These are phyloP conservation scores for Kregervanrija fluxuum DNA, from an alignment of 805 yeast species.

Conservation along the genomic window DNA sequence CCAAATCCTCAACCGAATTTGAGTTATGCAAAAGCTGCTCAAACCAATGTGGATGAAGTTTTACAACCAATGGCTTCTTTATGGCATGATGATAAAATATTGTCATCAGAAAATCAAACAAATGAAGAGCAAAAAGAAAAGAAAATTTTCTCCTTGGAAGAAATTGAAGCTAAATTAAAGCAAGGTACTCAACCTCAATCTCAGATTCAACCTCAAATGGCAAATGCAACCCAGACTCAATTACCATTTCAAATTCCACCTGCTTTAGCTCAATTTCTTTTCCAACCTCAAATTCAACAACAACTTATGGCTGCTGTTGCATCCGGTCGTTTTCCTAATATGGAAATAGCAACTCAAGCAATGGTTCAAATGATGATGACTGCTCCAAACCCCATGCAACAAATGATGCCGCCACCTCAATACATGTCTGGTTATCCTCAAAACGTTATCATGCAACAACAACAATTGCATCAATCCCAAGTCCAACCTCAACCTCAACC, in stretches of 20 bases:
- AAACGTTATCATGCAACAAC: constrained; percentile 11
- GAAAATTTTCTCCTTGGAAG: constrained; percentile 64
- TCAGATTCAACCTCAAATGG: constrained; percentile 18
- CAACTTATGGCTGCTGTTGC: constrained; percentile 25
- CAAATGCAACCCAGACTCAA: constrained; percentile 15
- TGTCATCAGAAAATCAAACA: constrained; percentile 17
- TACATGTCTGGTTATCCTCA: neutral
- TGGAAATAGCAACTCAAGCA: constrained; percentile 27
- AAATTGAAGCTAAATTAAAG: constrained; percentile 72
- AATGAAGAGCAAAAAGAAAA: constrained; percentile 24
- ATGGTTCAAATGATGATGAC: constrained; percentile 25
- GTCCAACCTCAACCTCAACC: constrained; percentile 15
- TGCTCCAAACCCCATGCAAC: constrained; percentile 16
- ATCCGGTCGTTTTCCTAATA: constrained; percentile 26
- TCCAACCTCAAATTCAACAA: constrained; percentile 25
- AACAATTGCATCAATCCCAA: constrained; percentile 12
- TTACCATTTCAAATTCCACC: constrained; percentile 21
- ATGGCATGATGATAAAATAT: constrained; percentile 41
- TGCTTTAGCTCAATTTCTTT: constrained; percentile 9
- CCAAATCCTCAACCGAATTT: constrained; percentile 23
- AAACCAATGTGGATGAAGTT: constrained; percentile 29
- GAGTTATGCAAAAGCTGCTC: constrained; percentile 39
- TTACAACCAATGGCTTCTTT: constrained; percentile 67
- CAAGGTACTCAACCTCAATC: constrained; percentile 24
- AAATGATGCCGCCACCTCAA: constrained; percentile 18